phyloP scores from a whole-genome alignment of 108 stramenopile genomes.

The Cafeteria roenbergensis region DNA sequence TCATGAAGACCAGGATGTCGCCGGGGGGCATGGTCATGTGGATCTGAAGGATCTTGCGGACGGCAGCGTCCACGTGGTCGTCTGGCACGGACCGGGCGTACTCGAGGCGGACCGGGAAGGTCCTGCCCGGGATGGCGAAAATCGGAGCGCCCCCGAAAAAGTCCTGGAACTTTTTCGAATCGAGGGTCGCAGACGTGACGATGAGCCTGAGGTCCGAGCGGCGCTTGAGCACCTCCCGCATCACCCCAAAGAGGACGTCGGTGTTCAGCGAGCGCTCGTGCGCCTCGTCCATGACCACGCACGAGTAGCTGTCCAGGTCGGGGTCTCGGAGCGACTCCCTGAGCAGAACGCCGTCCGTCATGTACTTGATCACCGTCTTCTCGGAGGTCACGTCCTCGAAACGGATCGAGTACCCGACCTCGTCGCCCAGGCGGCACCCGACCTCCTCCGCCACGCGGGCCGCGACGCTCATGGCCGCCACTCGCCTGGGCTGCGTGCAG shows the following conservation, averaged over 20 bases:
- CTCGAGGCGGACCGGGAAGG: conserved; percentile 84
- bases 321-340: conserved; percentile 83
- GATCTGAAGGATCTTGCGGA: conserved; percentile 87
- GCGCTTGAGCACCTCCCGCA: conserved; percentile 73
- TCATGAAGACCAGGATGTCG: conserved; percentile 98
- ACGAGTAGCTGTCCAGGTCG: conserved; percentile 78
- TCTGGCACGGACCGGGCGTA: conserved; percentile 74
- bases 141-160: conserved; percentile 90
- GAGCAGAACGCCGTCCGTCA: conserved; percentile 92
- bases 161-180: conserved; percentile 75
- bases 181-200: conserved; percentile 89
- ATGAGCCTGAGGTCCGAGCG: conserved; percentile 87
- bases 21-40: conserved; percentile 89
- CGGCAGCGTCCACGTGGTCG: conserved; percentile 96
- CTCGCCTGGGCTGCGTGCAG: conserved; percentile 83
- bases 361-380: conserved; percentile 73
- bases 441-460: conserved; percentile 93
- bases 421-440: conserved; percentile 69
- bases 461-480: conserved; percentile 98
- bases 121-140: conserved; percentile 81
- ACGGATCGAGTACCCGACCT: conserved; percentile 92
- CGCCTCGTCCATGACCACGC: conserved; percentile 92
- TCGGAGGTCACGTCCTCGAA: conserved; percentile 85
- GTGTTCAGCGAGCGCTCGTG: conserved; percentile 88
- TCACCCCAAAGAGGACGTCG: conserved; percentile 90